Evolutionary conservation across 345 rosid genomes (phyloP), one percentile per base, ranked within the genome.

Genomic region (Eucalyptus globulus): DNA sequence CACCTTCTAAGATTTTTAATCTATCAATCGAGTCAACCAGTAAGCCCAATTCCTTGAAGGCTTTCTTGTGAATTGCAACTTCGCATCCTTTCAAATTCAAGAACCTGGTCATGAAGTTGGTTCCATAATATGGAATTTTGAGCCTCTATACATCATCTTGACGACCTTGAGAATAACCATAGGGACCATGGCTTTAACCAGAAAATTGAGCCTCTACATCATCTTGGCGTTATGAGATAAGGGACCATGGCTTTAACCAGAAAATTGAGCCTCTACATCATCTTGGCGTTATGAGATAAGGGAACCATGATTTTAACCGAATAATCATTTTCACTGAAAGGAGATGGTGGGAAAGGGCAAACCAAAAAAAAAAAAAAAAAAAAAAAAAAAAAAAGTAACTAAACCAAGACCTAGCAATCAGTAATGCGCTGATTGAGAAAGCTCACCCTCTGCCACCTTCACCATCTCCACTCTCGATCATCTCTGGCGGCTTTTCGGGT

Each of bases 51-150:
- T 89, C 29, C 91, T 58, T 19, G 89, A 44, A 69, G 93, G 90
- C 80, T 92, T 94, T 76, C 76, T 90, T 22, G 89, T 31, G 17
- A 92, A 87, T 40, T 83, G 94, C 87, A 92, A 89, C 91, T 91
- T 92, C 7, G 91, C 88, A 93, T 89, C 91, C 93, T 92, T 88
- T 92, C 91, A 17, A 89, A 49, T 90, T 93, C 95, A 86, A 92
- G 85, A 54, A 90, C 86, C 53, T 90, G 93, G 27, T 92, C 95
- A n/a, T 90, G 92, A 89, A 92, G 93, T 87, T 93, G 2, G 58
- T 53, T 19, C 95, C 83, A 93, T 65, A 11, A 91, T 81, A 81
- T 93, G 96, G 90, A 92, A 90, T 88, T 91, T 92, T 1, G 94
- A 89, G 60, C 92, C 89, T 80, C 92, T 94, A 45, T 45, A 31